Conservation (phyloP, 192 early-diverging fungal genomes). For the Jimgerdemannia lactiflua region DNA sequence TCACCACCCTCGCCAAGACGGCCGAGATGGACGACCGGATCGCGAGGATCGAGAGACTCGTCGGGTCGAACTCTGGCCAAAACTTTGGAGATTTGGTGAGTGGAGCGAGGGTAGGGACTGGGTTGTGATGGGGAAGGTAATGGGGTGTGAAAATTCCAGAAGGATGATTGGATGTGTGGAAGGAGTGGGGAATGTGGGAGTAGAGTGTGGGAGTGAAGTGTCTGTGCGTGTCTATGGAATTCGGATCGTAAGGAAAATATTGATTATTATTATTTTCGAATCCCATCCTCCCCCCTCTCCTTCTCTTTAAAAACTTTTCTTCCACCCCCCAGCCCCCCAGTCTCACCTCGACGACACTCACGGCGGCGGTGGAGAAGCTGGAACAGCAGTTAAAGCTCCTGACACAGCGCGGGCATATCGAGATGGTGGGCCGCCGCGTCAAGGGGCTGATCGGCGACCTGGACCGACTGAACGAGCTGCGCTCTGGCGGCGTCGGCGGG, state of each 20-base stretch:
- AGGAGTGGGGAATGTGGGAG: too few relatives aligned
- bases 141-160: neutral
- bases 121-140: neutral
- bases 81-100: conserved; percentile 45
- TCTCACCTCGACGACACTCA: conserved; percentile 35
- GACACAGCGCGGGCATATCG: conserved; percentile 70
- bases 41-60: conserved; percentile 61
- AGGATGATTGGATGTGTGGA: too few relatives aligned
- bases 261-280: neutral
- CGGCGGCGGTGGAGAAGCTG: conserved; percentile 60
- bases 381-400: conserved; percentile 70
- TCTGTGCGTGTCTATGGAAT: neutral
- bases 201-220: conserved; percentile 3
- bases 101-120: neutral
- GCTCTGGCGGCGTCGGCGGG: conserved; percentile 19
- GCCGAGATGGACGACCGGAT: conserved; percentile 66
- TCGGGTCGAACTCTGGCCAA: conserved; percentile 65
- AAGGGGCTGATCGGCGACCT: conserved; percentile 61
- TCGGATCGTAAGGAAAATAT: too few relatives aligned
- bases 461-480: conserved; percentile 67
- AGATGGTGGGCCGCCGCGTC: conserved; percentile 55
- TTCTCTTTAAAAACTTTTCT: neutral
- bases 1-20: conserved; percentile 52
- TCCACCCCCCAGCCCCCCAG: conserved; percentile 5
- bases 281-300: neutral